A percentile compares a stretch with the other conserved stretches of the same genome.
Conservation (phyloP, 164 flowering plant genomes). For the Annona cherimola region DNA sequence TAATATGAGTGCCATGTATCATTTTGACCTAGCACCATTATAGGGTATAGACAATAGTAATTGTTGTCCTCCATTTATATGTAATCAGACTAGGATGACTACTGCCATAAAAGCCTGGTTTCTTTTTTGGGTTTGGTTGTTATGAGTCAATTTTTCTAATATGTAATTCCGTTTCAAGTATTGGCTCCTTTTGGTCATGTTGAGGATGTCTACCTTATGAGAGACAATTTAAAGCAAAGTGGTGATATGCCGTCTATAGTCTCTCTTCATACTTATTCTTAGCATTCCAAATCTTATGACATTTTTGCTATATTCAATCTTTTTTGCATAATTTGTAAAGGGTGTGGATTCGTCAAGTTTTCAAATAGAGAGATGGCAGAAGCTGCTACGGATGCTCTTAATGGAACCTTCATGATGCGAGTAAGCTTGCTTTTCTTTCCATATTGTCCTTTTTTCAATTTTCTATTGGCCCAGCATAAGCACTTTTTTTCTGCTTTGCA, state of each 20-base stretch:
- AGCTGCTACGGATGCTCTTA: slow-evolving; percentile 73
- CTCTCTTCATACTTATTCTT: neutral
- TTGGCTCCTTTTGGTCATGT: slow-evolving; percentile 86
- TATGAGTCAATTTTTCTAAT: neutral
- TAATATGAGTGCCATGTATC: too few species aligned
- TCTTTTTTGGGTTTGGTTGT: too few species aligned
- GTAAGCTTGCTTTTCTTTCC: slow-evolving; percentile 33
- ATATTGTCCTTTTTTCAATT: neutral
- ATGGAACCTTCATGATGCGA: slow-evolving; percentile 69
- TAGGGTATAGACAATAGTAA: too few species aligned
- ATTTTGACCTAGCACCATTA: too few species aligned
- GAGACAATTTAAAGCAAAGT: slow-evolving; percentile 82
- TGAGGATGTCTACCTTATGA: slow-evolving; percentile 98
- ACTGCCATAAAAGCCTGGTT: too few species aligned
- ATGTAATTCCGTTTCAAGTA: slow-evolving; percentile 37
- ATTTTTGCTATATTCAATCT: neutral
- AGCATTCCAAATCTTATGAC: neutral
- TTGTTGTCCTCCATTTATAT: too few species aligned
- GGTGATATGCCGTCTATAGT: slow-evolving; percentile 54
- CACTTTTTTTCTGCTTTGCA: slow-evolving; percentile 15
- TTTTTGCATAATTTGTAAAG: slow-evolving; percentile 35
- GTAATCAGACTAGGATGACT: too few species aligned
- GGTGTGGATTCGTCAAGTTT: slow-evolving; percentile 71
- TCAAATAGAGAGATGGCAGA: slow-evolving; percentile 78
- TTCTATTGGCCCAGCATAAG: neutral